These are phyloP conservation scores for Lanmaoa rubissima DNA, from an alignment of 768 basidiomycete genomes.

Conservation along the genomic window DNA sequence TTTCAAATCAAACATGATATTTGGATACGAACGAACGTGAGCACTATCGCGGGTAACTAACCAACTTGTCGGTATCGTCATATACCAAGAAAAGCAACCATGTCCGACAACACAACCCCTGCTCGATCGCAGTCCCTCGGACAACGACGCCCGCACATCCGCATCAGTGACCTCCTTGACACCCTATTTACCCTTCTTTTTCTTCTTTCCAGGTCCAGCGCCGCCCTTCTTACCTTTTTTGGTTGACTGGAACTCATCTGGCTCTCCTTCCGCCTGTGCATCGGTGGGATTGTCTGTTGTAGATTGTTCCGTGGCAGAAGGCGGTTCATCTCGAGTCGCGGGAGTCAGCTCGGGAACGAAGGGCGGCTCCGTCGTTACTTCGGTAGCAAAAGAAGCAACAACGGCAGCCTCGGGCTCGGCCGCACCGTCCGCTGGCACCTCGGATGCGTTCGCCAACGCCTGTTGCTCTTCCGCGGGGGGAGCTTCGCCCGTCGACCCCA, in stretches of 20 bases:
- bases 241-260: not conserved
- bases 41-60: not conserved
- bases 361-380: not conserved
- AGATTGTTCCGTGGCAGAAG: slow-evolving; percentile 2
- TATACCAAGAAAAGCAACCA: not conserved
- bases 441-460: not conserved
- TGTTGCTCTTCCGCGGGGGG: not conserved
- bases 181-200: slow-evolving; percentile 11
- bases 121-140: slow-evolving; percentile 3
- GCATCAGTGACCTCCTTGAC: not conserved
- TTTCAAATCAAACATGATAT: not conserved
- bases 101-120: not conserved
- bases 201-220: slow-evolving; percentile 1
- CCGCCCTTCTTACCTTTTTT: not conserved
- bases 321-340: not conserved
- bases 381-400: not conserved
- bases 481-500: not conserved
- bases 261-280: not conserved
- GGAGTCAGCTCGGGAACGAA: not conserved
- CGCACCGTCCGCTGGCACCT: not conserved
- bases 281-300: slow-evolving; percentile 12
- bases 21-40: not conserved
- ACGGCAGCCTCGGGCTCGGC: not conserved
- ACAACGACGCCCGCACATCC: not conserved
- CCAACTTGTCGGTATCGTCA: not conserved